Base-by-base conservation (phyloP, 352 stramenopile species). In the Globisporangium spinosum region DNA sequence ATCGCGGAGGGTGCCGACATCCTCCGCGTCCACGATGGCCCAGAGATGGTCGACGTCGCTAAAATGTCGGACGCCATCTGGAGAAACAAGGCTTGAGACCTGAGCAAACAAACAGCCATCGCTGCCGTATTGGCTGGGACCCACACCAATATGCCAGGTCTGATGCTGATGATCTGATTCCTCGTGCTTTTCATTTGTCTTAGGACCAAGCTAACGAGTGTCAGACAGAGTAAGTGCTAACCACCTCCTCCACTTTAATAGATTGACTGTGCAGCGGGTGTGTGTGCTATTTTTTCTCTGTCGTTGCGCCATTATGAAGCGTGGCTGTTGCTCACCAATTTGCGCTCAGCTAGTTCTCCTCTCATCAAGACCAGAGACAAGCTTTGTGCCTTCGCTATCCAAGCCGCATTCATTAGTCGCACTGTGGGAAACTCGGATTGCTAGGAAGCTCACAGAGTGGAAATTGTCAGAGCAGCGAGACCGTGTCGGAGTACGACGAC, bases 1-100 rank as follows among this genome's bases (percentile, higher is more conserved):
- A 85, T 85, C 70, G 78, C 78, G 22, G 70, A 92, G 69, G 82
- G 82, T 23, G 89, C 82, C 49, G 93, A 97, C 69, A 89, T 99
- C 69, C 70, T 99, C 15, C 89, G 97, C 60, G 97, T 99, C 22
- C 97, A 99, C 74, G 97, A 99, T 71, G 95, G 95, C 10, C 84
- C 89, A 22, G 92, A 85, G 45, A 90, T 95, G 51, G 90, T 94
- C 56, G 92, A 99, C 69, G 90, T 94, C 5, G 76, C 93, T 47
- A 84, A 89, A 56, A 89, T 98, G 64, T 89, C 94, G 66, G 95
- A 98, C 74, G 93, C 93, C n/a, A 98, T 98, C 73, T 93, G 87
- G 87, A 47, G 47, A 27, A 45, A 23, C 43, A 51, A 35, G 15
- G 15, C 22, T 25, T 53, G 45, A 20, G 9, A 2, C 15, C n/a